Evolutionary conservation across 2,329 filamentous ascomycete species (phyloP), one percentile per base, ranked within the genome.

Genomic region (Colletotrichum liaoningense): DNA sequence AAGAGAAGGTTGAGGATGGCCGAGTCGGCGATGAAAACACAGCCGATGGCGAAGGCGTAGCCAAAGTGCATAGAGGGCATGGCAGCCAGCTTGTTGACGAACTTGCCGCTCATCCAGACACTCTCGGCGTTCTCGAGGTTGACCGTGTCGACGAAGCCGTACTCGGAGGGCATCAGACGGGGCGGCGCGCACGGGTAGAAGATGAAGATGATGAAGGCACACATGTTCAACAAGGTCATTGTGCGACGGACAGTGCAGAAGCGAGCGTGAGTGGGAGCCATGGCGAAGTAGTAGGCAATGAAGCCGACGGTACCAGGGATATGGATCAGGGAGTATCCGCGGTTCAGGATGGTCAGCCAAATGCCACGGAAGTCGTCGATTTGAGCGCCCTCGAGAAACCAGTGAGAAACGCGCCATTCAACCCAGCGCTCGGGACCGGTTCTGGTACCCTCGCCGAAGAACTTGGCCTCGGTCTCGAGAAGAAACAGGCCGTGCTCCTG

Each of bases 151-250:
- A 90, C 85, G 76, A 92, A 92, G 4, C 88, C 88, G 71, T 86
- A 92, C 77, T 92, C 84, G 19, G 85, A 83, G 6, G 89, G 91
- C 67, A 92, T 84, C 64, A 92, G 83, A 12, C 90, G 86, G 66
- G 90, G 90, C 1, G 90, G 90, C 89, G 92, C 92, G 78, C 89
- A 91, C 11, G 90, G 90, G 83, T 88, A 92, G 28, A 89, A 80
- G n/a, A 88, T 89, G 78, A 92, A 92, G 73, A 90, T 84, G 74
- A 88, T 76, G 75, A 92, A 92, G 57, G 90, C 89, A 67, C 90
- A 79, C 35, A 91, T 83, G 75, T 92, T 92, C 76, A 88, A 89
- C 76, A 91, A 85, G 28, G 89, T 90, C 86, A 83, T 84, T 76
- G 81, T 84, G 46, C 82, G 82, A 56, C 82, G 82, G 6, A 79